These are phyloP conservation scores for Coccomyxa sp. DNA, from an alignment of 139 green algal genomes.

Conservation along the genomic window DNA sequence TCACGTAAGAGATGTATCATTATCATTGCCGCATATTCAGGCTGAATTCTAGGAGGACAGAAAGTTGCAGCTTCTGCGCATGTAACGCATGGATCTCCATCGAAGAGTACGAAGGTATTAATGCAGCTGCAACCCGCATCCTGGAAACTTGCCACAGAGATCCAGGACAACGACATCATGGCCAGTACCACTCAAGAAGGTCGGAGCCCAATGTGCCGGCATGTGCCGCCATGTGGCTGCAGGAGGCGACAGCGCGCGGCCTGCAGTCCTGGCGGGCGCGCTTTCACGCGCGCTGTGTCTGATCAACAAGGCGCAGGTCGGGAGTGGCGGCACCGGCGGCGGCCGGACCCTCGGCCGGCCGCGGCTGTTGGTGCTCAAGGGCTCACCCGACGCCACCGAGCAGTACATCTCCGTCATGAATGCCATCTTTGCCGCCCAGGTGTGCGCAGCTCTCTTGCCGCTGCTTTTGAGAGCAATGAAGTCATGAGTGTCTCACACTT, in stretches of 20 bases:
- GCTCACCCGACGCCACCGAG: conserved; percentile 36
- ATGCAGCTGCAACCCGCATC: too few relatives aligned
- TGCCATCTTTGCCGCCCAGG: conserved; percentile 63
- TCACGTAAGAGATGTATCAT: not conserved
- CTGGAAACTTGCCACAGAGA: too few relatives aligned
- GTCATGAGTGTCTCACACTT: too few relatives aligned
- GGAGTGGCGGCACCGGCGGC: not conserved
- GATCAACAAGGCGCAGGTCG: conserved; percentile 8
- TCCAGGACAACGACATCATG: too few relatives aligned
- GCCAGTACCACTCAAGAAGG: too few relatives aligned
- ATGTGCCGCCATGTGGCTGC: not conserved
- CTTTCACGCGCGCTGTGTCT: conserved; percentile 30
- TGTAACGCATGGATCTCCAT: not conserved
- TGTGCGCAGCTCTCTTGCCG: not conserved
- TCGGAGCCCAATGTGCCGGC: too few relatives aligned
- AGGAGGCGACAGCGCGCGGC: too few relatives aligned
- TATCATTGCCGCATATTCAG: not conserved
- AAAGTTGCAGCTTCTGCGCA: not conserved
- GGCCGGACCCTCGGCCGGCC: not conserved
- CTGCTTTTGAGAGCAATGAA: too few relatives aligned
- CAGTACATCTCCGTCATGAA: conserved; percentile 78
- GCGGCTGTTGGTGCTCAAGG: conserved; percentile 48
- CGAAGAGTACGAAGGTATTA: not conserved
- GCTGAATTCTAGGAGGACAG: not conserved
- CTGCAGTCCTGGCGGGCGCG: conserved; percentile 5